These are phyloP conservation scores for Citrullus colocynthis DNA, from an alignment of 306 rosid species.

Conservation along the genomic window DNA sequence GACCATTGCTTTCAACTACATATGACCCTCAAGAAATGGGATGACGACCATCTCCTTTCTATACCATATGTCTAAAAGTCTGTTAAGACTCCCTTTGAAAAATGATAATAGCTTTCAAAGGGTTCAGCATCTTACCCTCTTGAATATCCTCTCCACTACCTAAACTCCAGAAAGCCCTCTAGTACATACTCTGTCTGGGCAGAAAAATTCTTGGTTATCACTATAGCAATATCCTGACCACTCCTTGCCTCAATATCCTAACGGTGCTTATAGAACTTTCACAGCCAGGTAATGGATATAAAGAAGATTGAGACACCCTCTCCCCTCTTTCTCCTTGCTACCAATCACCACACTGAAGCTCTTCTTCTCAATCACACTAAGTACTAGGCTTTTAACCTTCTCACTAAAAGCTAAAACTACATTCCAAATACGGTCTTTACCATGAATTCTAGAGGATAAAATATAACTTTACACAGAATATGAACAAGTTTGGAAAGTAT, in stretches of 20 bases:
- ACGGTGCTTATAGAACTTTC: not conserved
- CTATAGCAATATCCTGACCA: not conserved
- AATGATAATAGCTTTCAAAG: not conserved
- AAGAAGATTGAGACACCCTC: not conserved
- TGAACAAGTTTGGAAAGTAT: not conserved
- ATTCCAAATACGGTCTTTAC: not conserved
- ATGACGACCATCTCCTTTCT: not conserved
- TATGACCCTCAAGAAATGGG: not conserved
- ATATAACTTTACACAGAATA: not conserved
- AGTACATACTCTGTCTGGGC: not conserved
- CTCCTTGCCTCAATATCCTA: not conserved
- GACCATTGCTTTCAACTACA: not conserved
- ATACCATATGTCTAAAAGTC: not conserved
- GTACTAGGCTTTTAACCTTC: not conserved
- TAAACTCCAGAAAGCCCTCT: not conserved
- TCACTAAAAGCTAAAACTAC: not conserved
- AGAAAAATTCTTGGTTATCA: not conserved
- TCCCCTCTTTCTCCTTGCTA: not conserved
- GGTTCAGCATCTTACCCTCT: not conserved
- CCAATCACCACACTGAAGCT: too few relatives aligned
- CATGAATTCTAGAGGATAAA: not conserved
- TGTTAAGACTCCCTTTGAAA: not conserved
- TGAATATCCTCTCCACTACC: not conserved
- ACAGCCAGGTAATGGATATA: not conserved
- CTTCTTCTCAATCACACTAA: not conserved